Base-by-base conservation (phyloP, 164 flowering plant species). In the Sedum album region DNA sequence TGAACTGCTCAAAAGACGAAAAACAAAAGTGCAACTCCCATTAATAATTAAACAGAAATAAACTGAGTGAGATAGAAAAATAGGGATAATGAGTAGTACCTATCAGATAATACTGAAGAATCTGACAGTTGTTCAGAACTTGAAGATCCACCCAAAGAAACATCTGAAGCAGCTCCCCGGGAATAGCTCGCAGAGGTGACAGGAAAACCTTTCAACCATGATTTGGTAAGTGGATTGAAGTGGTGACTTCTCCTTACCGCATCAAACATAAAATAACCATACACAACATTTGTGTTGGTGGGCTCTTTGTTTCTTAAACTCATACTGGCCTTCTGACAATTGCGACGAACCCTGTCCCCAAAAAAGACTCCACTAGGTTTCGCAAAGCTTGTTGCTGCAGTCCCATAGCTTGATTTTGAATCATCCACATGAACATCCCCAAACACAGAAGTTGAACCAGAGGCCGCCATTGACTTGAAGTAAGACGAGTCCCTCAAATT, bases 111-210 rank as follows among this genome's bases (percentile, higher is more conserved):
- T 72, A 68, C 73, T 4, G 76, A 73, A 49, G 85, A 74, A 73
- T 46, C 74, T 6, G 65, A 70, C 64, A 66, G 46, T 71, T 74
- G 85, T 30, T 82, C 92, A 55, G 81, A 85, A 46, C 67, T 73
- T 41, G 80, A 71, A 46, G 76, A 75, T 30, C 85, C 84, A 69
- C 86, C 83, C 69, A 77, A 68, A 0, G 93, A 75, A 63, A 85
- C 75, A 72, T 85, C 87, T 72, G 83, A 81, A 72, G 85, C 86
- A 72, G 88, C 74, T 11, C 89, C 88, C 64, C 80, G 70, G 42
- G 83, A 70, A 65, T 71, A 70, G 70, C 74, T 74, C 14, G 72
- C 64, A 7, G 79, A 46, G 82, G 72, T 4, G 63, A 75, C 66
- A 46, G 73, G 81, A 39, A 71, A 57, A 69, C 67, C 72, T 60